These are phyloP conservation scores for Populus alba DNA, from an alignment of 345 rosid genomes.

Conservation along the genomic window DNA sequence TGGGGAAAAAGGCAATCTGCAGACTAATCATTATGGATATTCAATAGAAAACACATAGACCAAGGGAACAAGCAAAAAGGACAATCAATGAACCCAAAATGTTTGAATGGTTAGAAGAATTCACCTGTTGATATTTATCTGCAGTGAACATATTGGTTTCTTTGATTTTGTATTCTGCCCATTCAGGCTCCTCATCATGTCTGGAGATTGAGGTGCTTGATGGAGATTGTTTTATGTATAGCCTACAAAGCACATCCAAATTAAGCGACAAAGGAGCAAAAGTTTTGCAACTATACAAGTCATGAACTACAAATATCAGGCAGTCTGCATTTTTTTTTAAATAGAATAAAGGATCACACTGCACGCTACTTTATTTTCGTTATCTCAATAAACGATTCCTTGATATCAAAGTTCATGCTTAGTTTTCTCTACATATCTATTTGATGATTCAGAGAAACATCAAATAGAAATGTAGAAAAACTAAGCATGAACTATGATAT, in stretches of 20 bases:
- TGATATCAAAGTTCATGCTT: neutral
- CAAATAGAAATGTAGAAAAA: no score
- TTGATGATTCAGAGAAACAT: no score
- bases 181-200: constrained; percentile 59
- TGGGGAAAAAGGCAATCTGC: constrained; percentile 87
- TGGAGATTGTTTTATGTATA: constrained; percentile 75
- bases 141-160: constrained; percentile 92
- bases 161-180: constrained; percentile 92
- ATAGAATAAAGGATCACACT: no score
- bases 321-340: no score
- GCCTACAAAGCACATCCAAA: constrained; percentile 35
- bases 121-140: constrained; percentile 90
- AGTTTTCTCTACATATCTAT: neutral
- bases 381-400: neutral
- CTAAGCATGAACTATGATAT: no score
- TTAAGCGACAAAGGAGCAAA: neutral
- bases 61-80: neutral
- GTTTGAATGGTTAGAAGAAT: constrained; percentile 20
- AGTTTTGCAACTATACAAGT: neutral
- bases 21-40: constrained; percentile 59
- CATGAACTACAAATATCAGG: no score
- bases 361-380: neutral
- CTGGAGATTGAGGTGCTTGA: constrained; percentile 54
- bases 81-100: neutral
- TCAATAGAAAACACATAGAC: constrained; percentile 33